Base-by-base conservation (phyloP, 2,329 filamentous ascomycete genomes). In the Helminthosporium solani region DNA sequence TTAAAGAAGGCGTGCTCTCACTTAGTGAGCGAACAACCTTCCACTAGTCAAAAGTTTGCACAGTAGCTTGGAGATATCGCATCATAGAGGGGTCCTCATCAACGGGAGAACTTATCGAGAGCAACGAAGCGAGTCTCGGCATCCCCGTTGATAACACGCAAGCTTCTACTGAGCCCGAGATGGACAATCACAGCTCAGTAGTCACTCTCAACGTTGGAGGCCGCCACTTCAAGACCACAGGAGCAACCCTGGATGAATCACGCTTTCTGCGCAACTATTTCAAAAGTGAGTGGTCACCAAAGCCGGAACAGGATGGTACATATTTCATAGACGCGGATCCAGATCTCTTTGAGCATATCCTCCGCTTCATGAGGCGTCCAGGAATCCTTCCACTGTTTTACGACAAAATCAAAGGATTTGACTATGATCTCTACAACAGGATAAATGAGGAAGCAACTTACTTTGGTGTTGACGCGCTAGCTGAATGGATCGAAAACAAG, bases 291-390 rank as follows among this genome's bases (percentile, higher is more conserved):
- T 39, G 33, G 20, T 20, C 2, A 50, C 53, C 52, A 21, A 25
- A 16, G 2, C 47, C 50, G 8, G 25, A 57, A 27, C 11, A 23
- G 0, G 52, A 73, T 18, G 67, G 64, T 0, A 60, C 62, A 0
- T 68, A 68, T 52, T 75, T 74, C 53, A 42, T 76, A 16, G 72
- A 75, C 44, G 56, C 67, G 0, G 68, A 75, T 34, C 55, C 65
- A 0, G 47, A 57, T 0, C 21, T 70, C 2, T 75, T 75, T 46
- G 44, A 58, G 11, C 42, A 61, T 27, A 31, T 63, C 1, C 36
- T 63, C 1, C 15, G 38, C 5, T 62, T 56, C 40, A 57, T 63
- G 57, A 53, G 54, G 0, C 56, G 57, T 14, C 59, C 57, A 0
- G 3, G 16, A 1, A 35, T 49, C 1, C 60, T 56, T 28, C 56